Percentiles rank a stretch among this genome's conserved stretches.
These are phyloP conservation scores for Marasmius sp. DNA, from an alignment of 1,284 basidiomycete species.

Conservation along the genomic window DNA sequence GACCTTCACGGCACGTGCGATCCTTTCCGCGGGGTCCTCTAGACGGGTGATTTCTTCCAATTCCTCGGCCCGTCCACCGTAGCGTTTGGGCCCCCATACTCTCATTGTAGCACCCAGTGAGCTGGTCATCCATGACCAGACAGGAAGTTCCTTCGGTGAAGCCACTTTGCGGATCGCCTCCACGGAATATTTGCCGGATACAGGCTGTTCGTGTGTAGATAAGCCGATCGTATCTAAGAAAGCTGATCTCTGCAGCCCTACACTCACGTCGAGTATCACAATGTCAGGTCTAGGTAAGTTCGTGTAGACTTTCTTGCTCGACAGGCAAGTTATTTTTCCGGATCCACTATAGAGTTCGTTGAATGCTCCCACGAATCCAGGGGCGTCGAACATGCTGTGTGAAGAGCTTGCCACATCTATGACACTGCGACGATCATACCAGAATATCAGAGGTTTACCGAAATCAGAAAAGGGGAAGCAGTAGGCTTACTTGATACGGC, in stretches of 20 bases:
- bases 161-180: neutral
- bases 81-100: neutral
- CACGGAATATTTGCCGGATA: neutral
- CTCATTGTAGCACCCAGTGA: neutral
- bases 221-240: neutral
- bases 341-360: too few relatives aligned
- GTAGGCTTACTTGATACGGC: neutral
- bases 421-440: neutral
- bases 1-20: neutral
- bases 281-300: too few relatives aligned
- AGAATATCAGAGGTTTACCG: neutral
- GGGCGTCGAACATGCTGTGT: too few relatives aligned
- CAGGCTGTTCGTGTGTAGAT: neutral
- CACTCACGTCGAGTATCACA: too few relatives aligned
- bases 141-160: neutral
- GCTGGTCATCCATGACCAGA: conserved; percentile 4
- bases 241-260: neutral
- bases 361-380: too few relatives aligned
- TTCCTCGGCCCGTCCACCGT: neutral
- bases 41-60: neutral
- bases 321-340: too few relatives aligned
- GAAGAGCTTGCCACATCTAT: neutral
- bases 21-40: neutral
- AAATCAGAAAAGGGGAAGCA: neutral
- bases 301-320: too few relatives aligned